These are phyloP conservation scores for Nitzschia sp. DNA, from an alignment of 108 stramenopile species.

Conservation along the genomic window DNA sequence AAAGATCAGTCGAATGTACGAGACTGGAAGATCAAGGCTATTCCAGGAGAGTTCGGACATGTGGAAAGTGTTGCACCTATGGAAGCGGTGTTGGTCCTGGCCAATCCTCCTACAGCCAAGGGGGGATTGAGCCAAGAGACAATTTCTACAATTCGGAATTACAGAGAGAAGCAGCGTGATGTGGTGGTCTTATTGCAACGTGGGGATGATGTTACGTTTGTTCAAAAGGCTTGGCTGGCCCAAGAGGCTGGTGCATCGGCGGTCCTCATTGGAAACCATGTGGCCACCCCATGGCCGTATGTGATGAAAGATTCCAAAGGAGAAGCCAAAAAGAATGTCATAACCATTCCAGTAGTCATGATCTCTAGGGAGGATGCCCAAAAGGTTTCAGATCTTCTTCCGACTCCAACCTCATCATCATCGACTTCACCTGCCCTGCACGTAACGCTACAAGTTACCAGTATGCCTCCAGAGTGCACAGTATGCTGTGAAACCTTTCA, in stretches of 20 bases:
- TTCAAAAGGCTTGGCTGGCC: constrained; percentile 66
- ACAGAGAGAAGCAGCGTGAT: neutral
- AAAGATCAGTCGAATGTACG: neutral
- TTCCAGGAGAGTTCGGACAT: constrained; percentile 44
- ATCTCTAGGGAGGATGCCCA: constrained; percentile 58
- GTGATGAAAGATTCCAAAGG: constrained; percentile 76
- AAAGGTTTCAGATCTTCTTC: constrained; percentile 9
- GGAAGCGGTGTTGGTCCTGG: constrained; percentile 25
- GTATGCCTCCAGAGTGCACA: constrained; percentile 51
- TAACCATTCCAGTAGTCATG: constrained; percentile 79
- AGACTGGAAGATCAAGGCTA: neutral
- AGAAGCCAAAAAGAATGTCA: constrained; percentile 42
- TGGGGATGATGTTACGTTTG: constrained; percentile 78
- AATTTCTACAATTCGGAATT: constrained; percentile 13
- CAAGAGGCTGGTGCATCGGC: constrained; percentile 78
- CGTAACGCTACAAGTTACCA: constrained; percentile 21
- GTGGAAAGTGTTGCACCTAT: neutral
- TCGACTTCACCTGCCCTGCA: neutral
- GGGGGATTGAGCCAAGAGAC: constrained; percentile 32
- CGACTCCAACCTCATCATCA: constrained; percentile 12
- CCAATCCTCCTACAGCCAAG: constrained; percentile 40
- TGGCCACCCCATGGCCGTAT: constrained; percentile 69
- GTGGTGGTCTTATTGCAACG: constrained; percentile 63
- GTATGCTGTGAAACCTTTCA: constrained; percentile 64
- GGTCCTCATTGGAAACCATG: constrained; percentile 57